Percentiles rank a stretch among this genome's conserved stretches.
These are phyloP conservation scores for Lathyrus oleraceus DNA, from an alignment of 306 rosid genomes.

Conservation along the genomic window DNA sequence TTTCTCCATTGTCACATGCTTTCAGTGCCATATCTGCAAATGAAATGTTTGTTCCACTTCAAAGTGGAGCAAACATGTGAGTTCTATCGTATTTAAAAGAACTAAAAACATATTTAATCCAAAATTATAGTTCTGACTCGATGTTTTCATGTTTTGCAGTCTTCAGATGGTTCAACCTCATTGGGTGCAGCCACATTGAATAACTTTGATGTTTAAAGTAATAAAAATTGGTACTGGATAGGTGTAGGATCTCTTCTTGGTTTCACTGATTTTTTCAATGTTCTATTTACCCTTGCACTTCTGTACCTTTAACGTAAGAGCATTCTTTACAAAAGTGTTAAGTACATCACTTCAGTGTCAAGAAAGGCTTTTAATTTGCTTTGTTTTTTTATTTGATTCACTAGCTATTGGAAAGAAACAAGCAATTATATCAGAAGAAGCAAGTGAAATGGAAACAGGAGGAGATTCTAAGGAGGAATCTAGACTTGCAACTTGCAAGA, in stretches of 20 bases:
- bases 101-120: no score
- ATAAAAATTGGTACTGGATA: slow-evolving; percentile 54
- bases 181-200: slow-evolving; percentile 40
- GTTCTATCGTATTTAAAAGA: slow-evolving; percentile 15
- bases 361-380: neutral
- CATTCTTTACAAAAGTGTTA: neutral
- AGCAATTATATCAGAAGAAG: slow-evolving; percentile 49
- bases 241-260: slow-evolving; percentile 50
- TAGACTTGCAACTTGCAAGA: neutral
- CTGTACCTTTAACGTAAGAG: slow-evolving; percentile 62
- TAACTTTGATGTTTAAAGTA: slow-evolving; percentile 9
- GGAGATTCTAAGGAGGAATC: slow-evolving; percentile 13
- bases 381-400: slow-evolving; percentile 29
- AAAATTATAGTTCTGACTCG: slow-evolving; percentile 13
- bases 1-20: slow-evolving; percentile 66
- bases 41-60: slow-evolving; percentile 56
- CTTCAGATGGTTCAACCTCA: slow-evolving; percentile 15
- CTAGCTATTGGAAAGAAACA: slow-evolving; percentile 52
- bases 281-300: slow-evolving; percentile 55
- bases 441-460: slow-evolving; percentile 35
- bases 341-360: neutral
- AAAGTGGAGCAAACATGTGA: slow-evolving; percentile 61
- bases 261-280: slow-evolving; percentile 44
- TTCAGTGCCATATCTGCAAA: slow-evolving; percentile 62
- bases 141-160: slow-evolving; percentile 34